phyloP scores from a whole-genome alignment of 805 yeast species.

The Candida multigemmis region DNA sequence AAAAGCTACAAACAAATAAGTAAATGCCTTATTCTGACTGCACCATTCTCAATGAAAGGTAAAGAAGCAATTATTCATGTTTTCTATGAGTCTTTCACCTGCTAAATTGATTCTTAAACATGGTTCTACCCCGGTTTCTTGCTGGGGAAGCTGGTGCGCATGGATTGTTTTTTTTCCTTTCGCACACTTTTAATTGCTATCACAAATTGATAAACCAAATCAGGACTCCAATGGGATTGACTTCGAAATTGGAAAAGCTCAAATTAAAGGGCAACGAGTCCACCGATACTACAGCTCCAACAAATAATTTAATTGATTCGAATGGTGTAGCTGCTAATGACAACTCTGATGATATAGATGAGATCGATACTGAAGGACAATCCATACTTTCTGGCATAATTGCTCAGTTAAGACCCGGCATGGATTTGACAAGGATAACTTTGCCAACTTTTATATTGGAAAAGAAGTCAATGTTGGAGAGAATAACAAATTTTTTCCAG shows the following conservation, averaged over 20 bases:
- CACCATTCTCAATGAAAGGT: no score
- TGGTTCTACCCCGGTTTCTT: no score
- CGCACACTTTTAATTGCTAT: not conserved
- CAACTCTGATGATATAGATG: constrained; percentile 72
- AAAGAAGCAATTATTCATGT: no score
- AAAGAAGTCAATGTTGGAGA: constrained; percentile 91
- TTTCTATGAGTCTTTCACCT: no score
- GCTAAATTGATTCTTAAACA: no score
- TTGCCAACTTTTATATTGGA: constrained; percentile 93
- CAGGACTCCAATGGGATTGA: constrained; percentile 13
- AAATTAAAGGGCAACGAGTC: constrained; percentile 10
- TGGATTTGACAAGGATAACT: constrained; percentile 83
- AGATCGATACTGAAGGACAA: constrained; percentile 84
- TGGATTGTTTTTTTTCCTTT: not conserved
- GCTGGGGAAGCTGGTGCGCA: no score
- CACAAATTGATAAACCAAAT: not conserved
- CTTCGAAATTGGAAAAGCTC: constrained; percentile 18
- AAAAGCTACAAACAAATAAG: no score
- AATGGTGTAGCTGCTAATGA: constrained; percentile 1
- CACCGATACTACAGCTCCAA: constrained; percentile 3
- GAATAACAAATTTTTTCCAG: constrained; percentile 82
- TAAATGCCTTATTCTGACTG: no score
- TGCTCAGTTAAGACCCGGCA: constrained; percentile 86
- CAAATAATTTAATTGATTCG: not conserved
- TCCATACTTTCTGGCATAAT: constrained; percentile 81